A percentile compares a stretch with the other conserved stretches of the same genome.
Evolutionary conservation across 768 basidiomycete genomes (phyloP).

Genomic region (Podaxis carcinomalis): DNA sequence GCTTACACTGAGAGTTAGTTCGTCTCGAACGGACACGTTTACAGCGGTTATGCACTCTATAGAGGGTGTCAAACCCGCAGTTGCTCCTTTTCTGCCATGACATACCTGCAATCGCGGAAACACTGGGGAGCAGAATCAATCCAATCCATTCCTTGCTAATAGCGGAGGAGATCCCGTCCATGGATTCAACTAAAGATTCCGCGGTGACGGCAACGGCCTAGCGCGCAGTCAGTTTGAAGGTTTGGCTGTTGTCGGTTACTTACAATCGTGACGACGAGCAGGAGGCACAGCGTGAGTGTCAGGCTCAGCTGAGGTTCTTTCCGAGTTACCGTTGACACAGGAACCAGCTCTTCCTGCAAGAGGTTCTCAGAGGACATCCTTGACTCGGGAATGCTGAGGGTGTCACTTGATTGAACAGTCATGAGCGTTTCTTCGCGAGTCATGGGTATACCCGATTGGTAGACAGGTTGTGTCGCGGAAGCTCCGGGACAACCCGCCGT

Average conservation of each 20-base stretch:
- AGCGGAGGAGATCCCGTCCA: conserved; percentile 67
- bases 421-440: not conserved
- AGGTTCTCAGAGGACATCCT: not conserved
- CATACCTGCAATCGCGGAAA: conserved; percentile 73
- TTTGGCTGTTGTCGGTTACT: conserved; percentile 18
- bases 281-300: conserved; percentile 48
- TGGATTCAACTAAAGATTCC: conserved; percentile 73
- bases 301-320: conserved; percentile 57
- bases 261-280: conserved; percentile 62
- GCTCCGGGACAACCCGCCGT: not conserved
- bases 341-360: not conserved
- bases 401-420: not conserved
- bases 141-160: conserved; percentile 89
- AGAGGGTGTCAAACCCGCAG: conserved; percentile 4
- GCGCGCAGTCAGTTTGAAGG: not conserved
- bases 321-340: conserved; percentile 11
- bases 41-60: conserved; percentile 86
- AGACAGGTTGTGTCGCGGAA: conserved; percentile 1
- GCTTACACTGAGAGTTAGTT: conserved; percentile 77
- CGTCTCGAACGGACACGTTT: conserved; percentile 82
- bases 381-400: not conserved
- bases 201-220: conserved; percentile 56
- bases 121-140: conserved; percentile 82
- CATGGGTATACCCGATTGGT: not conserved
- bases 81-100: not conserved